Conservation (phyloP, 2,329 filamentous ascomycete genomes). For the Xenoacremonium recifei region DNA sequence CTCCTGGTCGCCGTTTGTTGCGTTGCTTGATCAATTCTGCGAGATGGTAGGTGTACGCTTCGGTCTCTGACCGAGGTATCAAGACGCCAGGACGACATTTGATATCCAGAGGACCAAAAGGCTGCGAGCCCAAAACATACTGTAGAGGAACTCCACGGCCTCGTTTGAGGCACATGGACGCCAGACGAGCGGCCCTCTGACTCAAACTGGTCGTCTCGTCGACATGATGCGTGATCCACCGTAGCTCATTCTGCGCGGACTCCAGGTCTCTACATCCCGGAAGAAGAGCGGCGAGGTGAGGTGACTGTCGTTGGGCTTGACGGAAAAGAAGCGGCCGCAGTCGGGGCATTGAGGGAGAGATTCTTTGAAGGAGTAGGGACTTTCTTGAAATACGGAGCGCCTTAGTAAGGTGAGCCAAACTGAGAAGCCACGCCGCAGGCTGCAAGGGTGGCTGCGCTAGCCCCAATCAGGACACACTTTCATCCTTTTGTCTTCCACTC, state of each 20-base stretch:
- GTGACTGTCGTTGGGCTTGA: constrained; percentile 51
- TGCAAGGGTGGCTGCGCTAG: no score
- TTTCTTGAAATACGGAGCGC: no score
- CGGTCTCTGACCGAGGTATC: constrained; percentile 80
- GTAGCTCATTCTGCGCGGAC: constrained; percentile 67
- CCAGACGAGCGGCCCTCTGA: constrained; percentile 25
- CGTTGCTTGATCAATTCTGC: constrained; percentile 41
- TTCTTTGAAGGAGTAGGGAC: no score
- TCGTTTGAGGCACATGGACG: constrained; percentile 46
- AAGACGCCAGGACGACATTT: constrained; percentile 74
- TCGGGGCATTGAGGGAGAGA: constrained; percentile 63
- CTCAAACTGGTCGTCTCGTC: constrained; percentile 23
- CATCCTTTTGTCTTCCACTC: no score
- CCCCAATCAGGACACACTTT: no score
- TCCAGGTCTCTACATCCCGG: constrained; percentile 60
- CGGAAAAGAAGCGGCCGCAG: constrained; percentile 57
- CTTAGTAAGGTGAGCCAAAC: no score
- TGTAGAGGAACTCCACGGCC: constrained; percentile 74
- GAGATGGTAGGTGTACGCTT: constrained; percentile 62
- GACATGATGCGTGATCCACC: constrained; percentile 68
- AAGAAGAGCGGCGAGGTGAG: constrained; percentile 59
- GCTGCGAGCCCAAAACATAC: constrained; percentile 85
- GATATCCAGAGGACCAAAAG: constrained; percentile 82
- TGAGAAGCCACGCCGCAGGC: no score
- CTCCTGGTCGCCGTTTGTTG: constrained; percentile 6